phyloP scores from a whole-genome alignment of 2,329 filamentous ascomycete genomes.

The Dactylonectria estremocensis region DNA sequence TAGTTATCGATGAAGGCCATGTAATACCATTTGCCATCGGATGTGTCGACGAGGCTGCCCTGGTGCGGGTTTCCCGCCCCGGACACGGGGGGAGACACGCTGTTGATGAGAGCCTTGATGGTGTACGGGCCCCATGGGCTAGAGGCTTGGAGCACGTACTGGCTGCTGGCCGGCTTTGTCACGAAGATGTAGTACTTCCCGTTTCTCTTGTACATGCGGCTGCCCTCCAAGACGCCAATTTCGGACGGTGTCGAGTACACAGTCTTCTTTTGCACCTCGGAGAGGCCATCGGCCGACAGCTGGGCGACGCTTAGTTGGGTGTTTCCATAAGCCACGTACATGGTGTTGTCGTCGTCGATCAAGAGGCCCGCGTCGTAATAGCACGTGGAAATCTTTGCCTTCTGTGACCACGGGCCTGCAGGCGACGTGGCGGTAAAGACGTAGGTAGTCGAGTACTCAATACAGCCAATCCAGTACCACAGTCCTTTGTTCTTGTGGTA shows the following conservation, averaged over 20 bases:
- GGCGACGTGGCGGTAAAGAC: conserved; percentile 64
- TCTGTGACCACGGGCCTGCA: conserved; percentile 59
- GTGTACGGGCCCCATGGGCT: conserved; percentile 66
- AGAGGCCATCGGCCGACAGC: conserved; percentile 62
- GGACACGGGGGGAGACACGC: conserved; percentile 57
- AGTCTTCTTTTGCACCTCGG: neutral
- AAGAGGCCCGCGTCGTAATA: conserved; percentile 72
- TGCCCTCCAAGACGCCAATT: conserved; percentile 57
- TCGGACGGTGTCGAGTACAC: neutral
- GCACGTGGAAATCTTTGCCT: conserved; percentile 62
- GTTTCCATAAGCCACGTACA: conserved; percentile 71
- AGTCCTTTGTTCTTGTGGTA: conserved; percentile 33
- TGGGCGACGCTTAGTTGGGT: conserved; percentile 64
- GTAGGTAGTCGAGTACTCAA: conserved; percentile 65
- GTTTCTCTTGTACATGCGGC: conserved; percentile 69
- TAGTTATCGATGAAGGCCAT: conserved; percentile 70
- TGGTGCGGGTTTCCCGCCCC: conserved; percentile 66
- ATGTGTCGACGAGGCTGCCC: conserved; percentile 68
- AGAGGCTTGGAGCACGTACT: conserved; percentile 64
- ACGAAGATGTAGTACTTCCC: conserved; percentile 69
- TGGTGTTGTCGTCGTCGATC: conserved; percentile 68
- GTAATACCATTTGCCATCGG: conserved; percentile 69
- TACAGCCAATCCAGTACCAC: conserved; percentile 56
- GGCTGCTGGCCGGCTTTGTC: conserved; percentile 60
- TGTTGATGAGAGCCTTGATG: conserved; percentile 57